Percentiles rank a stretch among this genome's conserved stretches.
phyloP scores from a whole-genome alignment of 768 basidiomycete genomes.

The Serpula lacrymans region DNA sequence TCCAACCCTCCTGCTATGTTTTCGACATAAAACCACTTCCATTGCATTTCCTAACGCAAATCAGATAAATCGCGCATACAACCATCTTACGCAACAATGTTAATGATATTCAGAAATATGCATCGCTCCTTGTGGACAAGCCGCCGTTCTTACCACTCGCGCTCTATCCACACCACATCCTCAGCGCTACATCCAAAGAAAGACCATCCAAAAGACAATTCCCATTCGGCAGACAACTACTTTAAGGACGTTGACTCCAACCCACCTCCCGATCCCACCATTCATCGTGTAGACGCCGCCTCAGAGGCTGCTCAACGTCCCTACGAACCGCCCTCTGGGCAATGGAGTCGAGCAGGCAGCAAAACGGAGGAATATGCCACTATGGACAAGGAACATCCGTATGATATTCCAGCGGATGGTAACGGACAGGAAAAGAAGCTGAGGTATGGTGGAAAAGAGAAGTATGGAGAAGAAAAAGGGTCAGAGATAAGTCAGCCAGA shows the following conservation, averaged over 20 bases:
- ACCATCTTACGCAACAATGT: too few species aligned
- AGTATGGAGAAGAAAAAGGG: slow-evolving; percentile 19
- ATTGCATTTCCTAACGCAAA: too few species aligned
- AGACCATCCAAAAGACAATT: too few species aligned
- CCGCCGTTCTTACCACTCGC: too few species aligned
- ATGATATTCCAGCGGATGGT: slow-evolving; percentile 19
- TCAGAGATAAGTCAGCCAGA: slow-evolving; percentile 28
- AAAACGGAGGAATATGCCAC: slow-evolving; percentile 27
- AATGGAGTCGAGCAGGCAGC: slow-evolving; percentile 41
- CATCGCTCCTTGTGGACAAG: too few species aligned
- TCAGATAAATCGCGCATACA: too few species aligned
- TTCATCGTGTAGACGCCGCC: slow-evolving; percentile 44
- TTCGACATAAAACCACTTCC: too few species aligned
- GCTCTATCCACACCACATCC: too few species aligned
- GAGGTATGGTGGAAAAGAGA: slow-evolving; percentile 21
- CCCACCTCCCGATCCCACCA: slow-evolving; percentile 36
- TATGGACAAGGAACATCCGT: slow-evolving; percentile 21
- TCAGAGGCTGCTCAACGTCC: slow-evolving; percentile 45
- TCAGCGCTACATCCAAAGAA: too few species aligned
- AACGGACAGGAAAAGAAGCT: slow-evolving; percentile 3
- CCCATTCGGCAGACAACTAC: slow-evolving; percentile 41
- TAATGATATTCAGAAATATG: too few species aligned
- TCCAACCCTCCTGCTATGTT: too few species aligned
- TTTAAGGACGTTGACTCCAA: slow-evolving; percentile 45
- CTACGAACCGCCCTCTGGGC: slow-evolving; percentile 45